Base-by-base conservation (phyloP, 805 yeast species). In the Clavispora phyllophila region DNA sequence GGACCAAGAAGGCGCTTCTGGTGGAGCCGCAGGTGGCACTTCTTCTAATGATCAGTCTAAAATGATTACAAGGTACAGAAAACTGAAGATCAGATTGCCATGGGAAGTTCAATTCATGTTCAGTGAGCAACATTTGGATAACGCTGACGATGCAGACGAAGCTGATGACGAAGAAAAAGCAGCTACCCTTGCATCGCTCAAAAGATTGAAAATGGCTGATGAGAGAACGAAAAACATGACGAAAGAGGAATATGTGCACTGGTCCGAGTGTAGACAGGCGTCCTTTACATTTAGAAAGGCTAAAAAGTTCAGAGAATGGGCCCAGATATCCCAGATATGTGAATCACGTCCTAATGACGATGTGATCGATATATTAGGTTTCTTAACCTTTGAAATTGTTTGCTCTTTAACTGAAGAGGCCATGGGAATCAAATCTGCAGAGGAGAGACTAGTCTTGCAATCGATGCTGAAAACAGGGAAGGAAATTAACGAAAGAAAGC, bases 221-320 rank as follows among this genome's bases (percentile, higher is more conserved):
- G 96, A 93, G 40, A 74, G 99, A 48, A 93, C 99, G 0, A 79
- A 73, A 50, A 77, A 84, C 52, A 93, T 93, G 99, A 93, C 99
- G 0, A 84, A 82, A 57, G 96, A 93, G 55, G 99, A 93, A 60
- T 93, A 93, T 57, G 99, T 90, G 14, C 99, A 93, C 61, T 93
- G 98, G 97, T 87, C 96, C 10, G 99, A 93, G 58, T 93, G 99
- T 65, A 78, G 99, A 48, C 99, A 93, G 62, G 98, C 98, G 1
- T 83, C 95, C 45, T 93, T 93, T 61, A 93, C 99, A 1, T 93
- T 89, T 56, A 76, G 97, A 53, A 93, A 93, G 61, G 85, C 86
- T n/a, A 89, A 89, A 60, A 70, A 97, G 56, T 93, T 93, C 60
- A 77, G 91, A 57, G 99, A 93, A 55, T 93, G 99, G 99, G 91